A percentile compares a stretch with the other conserved stretches of the same genome.
Evolutionary conservation across 2,329 filamentous ascomycete species (phyloP).

Genomic region (Helotiales sp.): DNA sequence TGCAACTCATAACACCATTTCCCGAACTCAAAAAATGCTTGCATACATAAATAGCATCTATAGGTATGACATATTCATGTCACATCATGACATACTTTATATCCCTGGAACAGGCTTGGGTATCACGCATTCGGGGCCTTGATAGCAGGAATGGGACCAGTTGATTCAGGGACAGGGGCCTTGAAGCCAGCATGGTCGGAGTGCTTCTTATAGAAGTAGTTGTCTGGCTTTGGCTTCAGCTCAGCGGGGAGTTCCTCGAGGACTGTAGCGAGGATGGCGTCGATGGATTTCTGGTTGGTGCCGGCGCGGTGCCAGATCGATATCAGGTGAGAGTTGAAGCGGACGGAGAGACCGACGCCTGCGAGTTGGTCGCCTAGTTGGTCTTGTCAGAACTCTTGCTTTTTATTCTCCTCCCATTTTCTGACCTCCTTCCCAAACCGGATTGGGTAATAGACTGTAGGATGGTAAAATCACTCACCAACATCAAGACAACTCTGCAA

Average conservation of each 20-base stretch:
- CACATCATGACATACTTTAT: neutral
- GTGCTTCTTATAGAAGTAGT: conserved; percentile 89
- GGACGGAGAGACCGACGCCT: conserved; percentile 83
- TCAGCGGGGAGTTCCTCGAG: conserved; percentile 75
- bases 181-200: conserved; percentile 85
- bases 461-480: conserved; percentile 53
- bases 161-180: conserved; percentile 49
- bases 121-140: conserved; percentile 36
- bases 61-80: neutral
- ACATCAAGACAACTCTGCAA: conserved; percentile 75
- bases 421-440: too few relatives aligned
- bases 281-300: conserved; percentile 77
- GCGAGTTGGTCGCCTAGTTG: conserved; percentile 80
- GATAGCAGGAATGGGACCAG: conserved; percentile 34
- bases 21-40: conserved; percentile 22
- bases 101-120: conserved; percentile 11
- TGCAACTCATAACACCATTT: conserved; percentile 26
- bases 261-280: conserved; percentile 74
- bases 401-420: conserved; percentile 3
- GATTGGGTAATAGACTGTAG: too few relatives aligned
- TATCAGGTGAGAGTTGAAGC: conserved; percentile 88
- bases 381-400: conserved; percentile 22
- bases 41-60: conserved; percentile 6
- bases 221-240: conserved; percentile 71
- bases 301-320: conserved; percentile 93